These are phyloP conservation scores for Fragilaria radians DNA, from an alignment of 108 stramenopile genomes.

Conservation along the genomic window DNA sequence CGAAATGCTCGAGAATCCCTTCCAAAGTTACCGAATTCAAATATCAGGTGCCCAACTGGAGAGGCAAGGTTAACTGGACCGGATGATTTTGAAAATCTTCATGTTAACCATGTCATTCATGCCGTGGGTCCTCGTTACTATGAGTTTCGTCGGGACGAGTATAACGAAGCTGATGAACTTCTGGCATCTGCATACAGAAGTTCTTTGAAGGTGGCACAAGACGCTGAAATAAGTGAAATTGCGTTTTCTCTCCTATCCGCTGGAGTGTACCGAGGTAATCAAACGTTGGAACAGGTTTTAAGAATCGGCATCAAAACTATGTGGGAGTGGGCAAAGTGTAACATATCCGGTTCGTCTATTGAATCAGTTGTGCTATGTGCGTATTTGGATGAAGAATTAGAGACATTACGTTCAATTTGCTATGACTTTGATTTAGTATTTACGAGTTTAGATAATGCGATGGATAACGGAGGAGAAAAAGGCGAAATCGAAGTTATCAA, in stretches of 20 bases:
- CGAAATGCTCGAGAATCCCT: slow-evolving; percentile 40
- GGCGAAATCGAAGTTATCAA: too few species aligned
- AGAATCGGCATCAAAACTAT: slow-evolving; percentile 50
- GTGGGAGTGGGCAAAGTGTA: slow-evolving; percentile 33
- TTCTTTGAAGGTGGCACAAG: slow-evolving; percentile 28
- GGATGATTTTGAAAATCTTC: slow-evolving; percentile 39
- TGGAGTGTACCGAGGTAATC: slow-evolving; percentile 63
- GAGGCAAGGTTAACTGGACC: slow-evolving; percentile 65
- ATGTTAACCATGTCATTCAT: slow-evolving; percentile 63
- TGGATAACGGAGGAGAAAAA: too few species aligned
- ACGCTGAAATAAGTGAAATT: slow-evolving; percentile 42
- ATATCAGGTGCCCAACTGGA: slow-evolving; percentile 56
- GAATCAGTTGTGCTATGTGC: too few species aligned
- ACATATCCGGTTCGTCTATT: too few species aligned
- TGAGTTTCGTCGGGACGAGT: slow-evolving; percentile 9
- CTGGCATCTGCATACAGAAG: slow-evolving; percentile 43
- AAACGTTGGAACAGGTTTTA: slow-evolving; percentile 41
- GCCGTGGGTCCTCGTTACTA: slow-evolving; percentile 84
- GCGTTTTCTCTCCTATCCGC: slow-evolving; percentile 70
- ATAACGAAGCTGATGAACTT: slow-evolving; percentile 26
- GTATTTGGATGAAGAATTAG: too few species aligned
- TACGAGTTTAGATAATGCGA: too few species aligned
- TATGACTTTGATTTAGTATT: too few species aligned
- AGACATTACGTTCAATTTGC: too few species aligned
- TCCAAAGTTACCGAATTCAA: slow-evolving; percentile 18